Base-by-base conservation (phyloP, 225 moss, liverwort and hornwort species). In the Pseudoscleropodium purum region DNA sequence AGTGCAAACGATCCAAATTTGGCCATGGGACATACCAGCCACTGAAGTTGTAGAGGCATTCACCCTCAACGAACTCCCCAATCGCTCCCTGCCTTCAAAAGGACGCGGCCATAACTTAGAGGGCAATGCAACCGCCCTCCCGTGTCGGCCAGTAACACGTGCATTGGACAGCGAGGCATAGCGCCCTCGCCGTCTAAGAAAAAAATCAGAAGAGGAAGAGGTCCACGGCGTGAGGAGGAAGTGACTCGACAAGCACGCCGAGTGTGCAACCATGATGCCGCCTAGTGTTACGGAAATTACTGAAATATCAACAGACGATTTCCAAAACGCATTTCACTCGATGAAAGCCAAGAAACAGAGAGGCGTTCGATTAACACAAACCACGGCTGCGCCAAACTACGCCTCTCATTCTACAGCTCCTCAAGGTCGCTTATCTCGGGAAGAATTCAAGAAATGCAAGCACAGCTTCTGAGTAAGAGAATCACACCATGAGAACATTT, bases 1-100 rank as follows among this genome's bases (percentile, higher is more conserved):
- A 73, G 79, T 65, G 51, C 7, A 51, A 70, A 83, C 18, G 30
- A 87, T 87, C 31, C 75, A 84, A 81, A 84, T 82, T 79, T n/a
- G 83, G 73, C 60, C 54, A 84, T 75, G 72, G 37, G 73, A 69
- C 86, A 79, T 84, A 93, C 93, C 91, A 61, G 86, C 18, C 75
- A 91, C 85, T 84, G 91, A 88, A 86, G 92, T 64, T 60, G 91
- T 56, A 84, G 92, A 93, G 45, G 93, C 86, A 70, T 84, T 86
- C 67, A 77, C 84, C 77, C 52, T 83, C 84, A 86, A 75, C 20
- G 64, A 81, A 84, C 65, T 84, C 68, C 72, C 70, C 25, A 30
- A 69, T 63, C 86, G 90, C 79, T 88, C 82, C 66, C 62, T 83
- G 84, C 81, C 76, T 75, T 89, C 90, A 49, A 81, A 62, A 92